Evolutionary conservation across 305 asterid genomes (phyloP), one percentile per base, ranked within the genome.

Genomic region (Fraxinus greggii): DNA sequence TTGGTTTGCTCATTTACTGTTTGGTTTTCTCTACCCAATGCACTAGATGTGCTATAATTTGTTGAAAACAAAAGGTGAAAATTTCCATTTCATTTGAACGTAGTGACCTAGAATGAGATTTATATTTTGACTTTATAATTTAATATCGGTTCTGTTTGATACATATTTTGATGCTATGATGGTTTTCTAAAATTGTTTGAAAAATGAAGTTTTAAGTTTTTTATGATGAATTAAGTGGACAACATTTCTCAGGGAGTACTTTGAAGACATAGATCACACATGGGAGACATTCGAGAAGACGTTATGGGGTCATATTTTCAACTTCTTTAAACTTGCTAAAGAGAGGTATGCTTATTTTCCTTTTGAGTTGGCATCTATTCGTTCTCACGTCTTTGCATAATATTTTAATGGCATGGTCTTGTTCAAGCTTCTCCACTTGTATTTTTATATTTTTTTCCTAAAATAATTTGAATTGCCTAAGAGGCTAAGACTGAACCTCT

Each of bases 221-320:
- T 10, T 24, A 9, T 56, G 42, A 81, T 82, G 80, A 77, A 42
- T 19, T 69, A 77, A 78, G 51, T 83, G 15, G 59, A 23, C 79
- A 33, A 77, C 24, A 74, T 88, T 77, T 86, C 76, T 77, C 96
- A 96, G 99, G 78, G 94, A 94, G 83, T 96, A 96, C 90, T 96
- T 96, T 90, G 99, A 96, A 91, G 99, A 96, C 84, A 92, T 94
- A 79, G 98, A 93, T 89, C 94, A 87, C 78, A 94, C 98, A 45
- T 96, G 98, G 98, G 99, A 96, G 89, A 93, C 98, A 81, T 96
- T 96, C 78, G 98, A 96, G 94, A 92, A 86, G 89, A 86, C 93
- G 54, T 86, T 94, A 78, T 96, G 99, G 99, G 94, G 87, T 81
- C 99, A 94, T 86, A 72, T 96, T 77, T 86, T 93, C 77, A 96